Conservation (phyloP, 2,329 filamentous ascomycete genomes). For the Xylariales sp. region DNA sequence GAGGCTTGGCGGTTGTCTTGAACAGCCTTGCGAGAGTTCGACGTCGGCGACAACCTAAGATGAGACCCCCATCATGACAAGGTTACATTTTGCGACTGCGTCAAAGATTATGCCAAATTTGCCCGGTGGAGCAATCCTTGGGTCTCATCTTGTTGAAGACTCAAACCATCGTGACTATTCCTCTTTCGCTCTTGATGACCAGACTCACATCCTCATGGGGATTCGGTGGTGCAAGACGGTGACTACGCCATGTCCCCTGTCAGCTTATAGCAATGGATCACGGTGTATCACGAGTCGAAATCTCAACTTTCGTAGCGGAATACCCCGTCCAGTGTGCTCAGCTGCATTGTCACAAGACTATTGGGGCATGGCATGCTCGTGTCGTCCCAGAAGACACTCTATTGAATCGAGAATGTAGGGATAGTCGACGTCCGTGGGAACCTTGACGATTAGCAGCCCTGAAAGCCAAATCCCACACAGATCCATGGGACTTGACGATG, state of each 20-base stretch:
- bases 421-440: background rate
- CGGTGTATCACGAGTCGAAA: background rate
- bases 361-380: background rate
- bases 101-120: constrained; percentile 5
- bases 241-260: too few species aligned
- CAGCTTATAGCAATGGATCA: background rate
- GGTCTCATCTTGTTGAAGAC: background rate
- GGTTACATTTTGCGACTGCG: constrained; percentile 5
- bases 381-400: background rate
- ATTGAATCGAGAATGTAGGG: background rate
- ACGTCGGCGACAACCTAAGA: background rate
- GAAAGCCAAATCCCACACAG: constrained; percentile 3
- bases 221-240: too few species aligned
- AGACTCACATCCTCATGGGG: too few species aligned
- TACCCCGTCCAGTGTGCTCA: background rate
- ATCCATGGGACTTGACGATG: constrained; percentile 17
- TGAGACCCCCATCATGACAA: constrained; percentile 1
- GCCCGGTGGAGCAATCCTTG: background rate
- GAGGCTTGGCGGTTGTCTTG: background rate
- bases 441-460: background rate
- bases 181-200: background rate
- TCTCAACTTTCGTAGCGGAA: background rate
- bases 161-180: constrained; percentile 2
- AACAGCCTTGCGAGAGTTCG: constrained; percentile 3
- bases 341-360: background rate